Evolutionary conservation across 768 basidiomycete genomes (phyloP), one percentile per base, ranked within the genome.

Genomic region (Lactifluus hygrophoroides): DNA sequence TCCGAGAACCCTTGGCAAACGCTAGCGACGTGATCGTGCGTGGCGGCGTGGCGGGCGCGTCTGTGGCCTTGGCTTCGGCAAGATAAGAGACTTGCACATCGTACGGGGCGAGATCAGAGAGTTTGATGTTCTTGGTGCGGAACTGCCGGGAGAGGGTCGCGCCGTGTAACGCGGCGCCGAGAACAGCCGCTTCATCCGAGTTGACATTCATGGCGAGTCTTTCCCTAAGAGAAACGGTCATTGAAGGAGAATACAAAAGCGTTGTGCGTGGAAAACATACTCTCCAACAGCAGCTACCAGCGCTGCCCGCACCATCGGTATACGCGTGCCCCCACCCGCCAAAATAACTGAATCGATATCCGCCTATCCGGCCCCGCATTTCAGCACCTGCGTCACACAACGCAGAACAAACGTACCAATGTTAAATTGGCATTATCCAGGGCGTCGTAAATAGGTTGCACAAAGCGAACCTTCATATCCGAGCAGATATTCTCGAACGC

Each of bases 141-240:
- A 96, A 98, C 66, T 90, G 90, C 40, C 87, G 78, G 64, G 88
- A 92, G 27, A 94, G 79, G 23, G 83, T 78, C 3, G 96, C 95
- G 16, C 94, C 96, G 61, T 95, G 85, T 49, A 96, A 84, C 1
- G 90, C 95, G 23, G 95, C 94, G 43, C 86, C 93, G 44, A 99
- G 80, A 19, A 97, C 95, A 25, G 88, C 90, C 0, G 93, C 90
- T 73, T 99, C 96, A 69, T 98, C 96, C 0, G 95, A 87, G 69
- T 99, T 98, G 60, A 99, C 90, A 65, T 97, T 98, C 67, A 86
- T 78, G 5, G 95, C 91, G 57, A 98, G 87, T 71, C 90, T 91
- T 52, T 85, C 81, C 47, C 85, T 88, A 5, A 38, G 16, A 57
- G 27, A 14, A 7, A 35, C 25, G 25, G 46, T 21, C 45, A 21